phyloP scores from a whole-genome alignment of 805 yeast genomes.

The Saturnispora ahearnii region DNA sequence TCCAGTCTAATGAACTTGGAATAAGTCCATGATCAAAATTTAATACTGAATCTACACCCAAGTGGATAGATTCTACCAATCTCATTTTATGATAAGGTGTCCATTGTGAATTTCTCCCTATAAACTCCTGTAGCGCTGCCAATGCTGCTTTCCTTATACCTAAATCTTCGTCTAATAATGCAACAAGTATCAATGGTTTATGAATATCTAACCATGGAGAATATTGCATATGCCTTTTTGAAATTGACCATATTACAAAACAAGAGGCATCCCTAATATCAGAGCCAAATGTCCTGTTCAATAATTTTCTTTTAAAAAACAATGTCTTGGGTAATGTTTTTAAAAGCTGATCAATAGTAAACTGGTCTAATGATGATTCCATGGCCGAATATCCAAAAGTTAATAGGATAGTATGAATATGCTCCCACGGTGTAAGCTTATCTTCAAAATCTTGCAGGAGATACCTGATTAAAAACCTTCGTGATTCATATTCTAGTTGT shows the following conservation, averaged over 20 bases:
- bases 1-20: background rate
- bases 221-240: constrained; percentile 29
- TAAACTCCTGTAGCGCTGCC: constrained; percentile 78
- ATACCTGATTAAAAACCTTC: background rate
- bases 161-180: constrained; percentile 66
- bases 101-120: constrained; percentile 52
- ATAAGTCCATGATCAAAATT: background rate
- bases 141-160: constrained; percentile 71
- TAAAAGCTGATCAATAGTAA: constrained; percentile 20
- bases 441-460: background rate
- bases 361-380: background rate
- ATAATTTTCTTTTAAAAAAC: constrained; percentile 48
- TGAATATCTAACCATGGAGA: constrained; percentile 15
- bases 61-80: background rate
- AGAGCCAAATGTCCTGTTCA: constrained; percentile 47
- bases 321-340: constrained; percentile 38
- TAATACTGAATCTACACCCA: background rate
- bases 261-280: constrained; percentile 81
- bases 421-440: background rate
- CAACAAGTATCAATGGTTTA: constrained; percentile 37
- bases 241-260: constrained; percentile 74
- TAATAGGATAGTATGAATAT: constrained; percentile 47
- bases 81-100: background rate
- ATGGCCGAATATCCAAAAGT: constrained; percentile 39
- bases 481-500: constrained; percentile 10